Conservation (phyloP, 371 early-diverging fungal genomes). For the Mucor plumbeus region DNA sequence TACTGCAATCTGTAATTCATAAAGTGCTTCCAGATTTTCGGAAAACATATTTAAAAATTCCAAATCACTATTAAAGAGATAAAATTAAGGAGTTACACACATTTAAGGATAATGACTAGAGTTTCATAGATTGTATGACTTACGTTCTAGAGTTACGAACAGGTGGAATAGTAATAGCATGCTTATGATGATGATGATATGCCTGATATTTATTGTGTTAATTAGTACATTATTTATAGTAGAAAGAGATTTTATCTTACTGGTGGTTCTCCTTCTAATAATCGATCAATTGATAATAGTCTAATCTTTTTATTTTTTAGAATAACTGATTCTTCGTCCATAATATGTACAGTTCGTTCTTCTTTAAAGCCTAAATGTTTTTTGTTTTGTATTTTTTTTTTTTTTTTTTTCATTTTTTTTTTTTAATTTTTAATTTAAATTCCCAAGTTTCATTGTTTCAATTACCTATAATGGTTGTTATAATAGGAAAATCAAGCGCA, state of each 20-base stretch:
- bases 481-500: conserved; percentile 54
- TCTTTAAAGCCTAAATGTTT: conserved; percentile 59
- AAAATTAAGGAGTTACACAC: conserved; percentile 10
- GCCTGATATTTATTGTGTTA: conserved; percentile 8
- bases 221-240: conserved; percentile 6
- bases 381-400: no score
- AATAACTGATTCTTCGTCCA: conserved; percentile 62
- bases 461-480: conserved; percentile 55
- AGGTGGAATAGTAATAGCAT: conserved; percentile 50
- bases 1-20: conserved; percentile 52
- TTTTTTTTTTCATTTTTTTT: no score
- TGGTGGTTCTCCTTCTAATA: conserved; percentile 60
- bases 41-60: conserved; percentile 64
- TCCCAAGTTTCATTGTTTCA: neutral
- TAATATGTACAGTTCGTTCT: conserved; percentile 54
- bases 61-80: conserved; percentile 49
- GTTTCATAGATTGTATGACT: conserved; percentile 14
- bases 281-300: conserved; percentile 55
- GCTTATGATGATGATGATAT: conserved; percentile 31
- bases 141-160: conserved; percentile 57
- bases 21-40: conserved; percentile 54
- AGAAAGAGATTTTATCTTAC: conserved; percentile 18
- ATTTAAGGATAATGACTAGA: neutral
- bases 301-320: conserved; percentile 52
- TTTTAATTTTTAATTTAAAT: neutral